Conservation (phyloP, 371 early-diverging fungal species). For the Mortierella sp. region DNA sequence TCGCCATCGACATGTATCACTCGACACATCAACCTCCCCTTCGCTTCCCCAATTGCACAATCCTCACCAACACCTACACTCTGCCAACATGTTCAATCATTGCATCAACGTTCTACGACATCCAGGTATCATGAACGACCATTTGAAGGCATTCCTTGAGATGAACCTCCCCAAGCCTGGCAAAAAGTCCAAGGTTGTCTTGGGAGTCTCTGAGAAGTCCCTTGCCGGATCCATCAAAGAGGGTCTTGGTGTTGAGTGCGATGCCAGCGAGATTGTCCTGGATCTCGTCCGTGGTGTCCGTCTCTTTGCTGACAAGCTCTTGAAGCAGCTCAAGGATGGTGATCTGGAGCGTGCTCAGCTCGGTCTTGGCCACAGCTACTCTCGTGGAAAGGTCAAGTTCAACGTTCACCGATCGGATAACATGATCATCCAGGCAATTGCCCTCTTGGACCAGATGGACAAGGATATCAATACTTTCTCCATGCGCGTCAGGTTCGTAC, state of each 20-base stretch:
- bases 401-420: constrained; percentile 96
- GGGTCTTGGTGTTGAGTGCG: constrained; percentile 81
- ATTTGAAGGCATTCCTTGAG: constrained; percentile 93
- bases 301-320: constrained; percentile 88
- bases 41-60: too few relatives aligned
- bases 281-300: constrained; percentile 96
- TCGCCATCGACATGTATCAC: not conserved
- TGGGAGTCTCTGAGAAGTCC: constrained; percentile 96
- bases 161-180: constrained; percentile 88
- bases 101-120: not conserved
- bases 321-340: constrained; percentile 89
- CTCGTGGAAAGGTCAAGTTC: constrained; percentile 98
- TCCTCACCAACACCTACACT: too few relatives aligned
- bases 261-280: constrained; percentile 80
- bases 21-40: not conserved
- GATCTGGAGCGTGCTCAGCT: constrained; percentile 95
- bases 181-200: constrained; percentile 75
- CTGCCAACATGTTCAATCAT: too few relatives aligned
- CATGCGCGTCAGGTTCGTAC: constrained; percentile 84
- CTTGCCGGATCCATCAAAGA: constrained; percentile 62
- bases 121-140: constrained; percentile 81
- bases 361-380: constrained; percentile 98
- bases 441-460: constrained; percentile 92
- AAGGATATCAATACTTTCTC: constrained; percentile 97
- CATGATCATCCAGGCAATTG: constrained; percentile 96